Conservation (phyloP, 2,329 filamentous ascomycete genomes). For the Talaromyces sp. region DNA sequence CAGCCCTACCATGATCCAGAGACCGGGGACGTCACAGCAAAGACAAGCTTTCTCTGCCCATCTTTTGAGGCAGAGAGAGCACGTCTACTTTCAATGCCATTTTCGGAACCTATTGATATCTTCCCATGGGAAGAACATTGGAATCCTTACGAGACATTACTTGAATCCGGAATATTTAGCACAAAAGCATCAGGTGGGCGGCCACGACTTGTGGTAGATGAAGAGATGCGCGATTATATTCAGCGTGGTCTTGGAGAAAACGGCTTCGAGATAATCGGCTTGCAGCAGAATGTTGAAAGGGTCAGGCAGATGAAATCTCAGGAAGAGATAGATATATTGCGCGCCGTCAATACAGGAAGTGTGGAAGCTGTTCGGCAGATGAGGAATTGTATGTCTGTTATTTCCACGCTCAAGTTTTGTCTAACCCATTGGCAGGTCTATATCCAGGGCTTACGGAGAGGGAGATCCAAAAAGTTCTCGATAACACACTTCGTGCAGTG, state of each 20-base stretch:
- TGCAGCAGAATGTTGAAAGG: conserved; percentile 56
- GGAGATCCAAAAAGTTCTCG: conserved; percentile 56
- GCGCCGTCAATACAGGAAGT: conserved; percentile 64
- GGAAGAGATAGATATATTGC: conserved; percentile 57
- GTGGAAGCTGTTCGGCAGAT: conserved; percentile 61
- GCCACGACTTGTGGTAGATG: conserved; percentile 60
- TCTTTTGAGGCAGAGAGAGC: conserved; percentile 62
- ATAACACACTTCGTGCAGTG: conserved; percentile 55
- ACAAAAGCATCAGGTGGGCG: conserved; percentile 13
- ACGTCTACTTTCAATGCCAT: conserved; percentile 59
- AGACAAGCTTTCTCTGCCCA: conserved; percentile 59
- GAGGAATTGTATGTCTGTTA: conserved; percentile 36
- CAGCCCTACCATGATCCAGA: conserved; percentile 43
- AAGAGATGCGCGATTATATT: conserved; percentile 65
- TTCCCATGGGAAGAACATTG: conserved; percentile 65
- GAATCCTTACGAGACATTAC: conserved; percentile 60
- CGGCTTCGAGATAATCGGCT: conserved; percentile 58
- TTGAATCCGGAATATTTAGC: conserved; percentile 45
- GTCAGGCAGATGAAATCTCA: conserved; percentile 60
- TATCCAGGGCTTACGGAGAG: conserved; percentile 58
- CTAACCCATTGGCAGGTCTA: conserved; percentile 44
- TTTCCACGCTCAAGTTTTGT: not conserved
- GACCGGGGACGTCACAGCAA: conserved; percentile 49
- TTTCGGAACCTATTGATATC: conserved; percentile 52
- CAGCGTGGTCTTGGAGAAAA: conserved; percentile 54